A percentile compares a stretch with the other conserved stretches of the same genome.
phyloP scores from a whole-genome alignment of 1,284 basidiomycete genomes.

The Tilletia caries region DNA sequence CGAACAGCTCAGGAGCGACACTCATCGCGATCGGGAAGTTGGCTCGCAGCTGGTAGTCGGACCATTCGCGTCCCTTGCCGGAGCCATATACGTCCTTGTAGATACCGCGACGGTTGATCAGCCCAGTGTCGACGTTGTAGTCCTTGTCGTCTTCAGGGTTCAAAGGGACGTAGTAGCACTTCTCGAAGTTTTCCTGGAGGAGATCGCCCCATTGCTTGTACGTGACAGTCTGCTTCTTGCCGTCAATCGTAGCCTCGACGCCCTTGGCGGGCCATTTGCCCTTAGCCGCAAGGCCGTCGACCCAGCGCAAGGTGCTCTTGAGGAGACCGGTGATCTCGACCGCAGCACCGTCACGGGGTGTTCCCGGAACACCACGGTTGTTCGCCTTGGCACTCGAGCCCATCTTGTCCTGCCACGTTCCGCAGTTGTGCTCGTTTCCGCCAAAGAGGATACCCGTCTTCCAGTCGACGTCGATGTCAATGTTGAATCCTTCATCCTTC shows the following conservation, averaged over 20 bases:
- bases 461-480: slow-evolving; percentile 92
- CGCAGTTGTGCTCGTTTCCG: slow-evolving; percentile 63
- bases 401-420: slow-evolving; percentile 52
- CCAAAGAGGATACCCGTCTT: slow-evolving; percentile 83
- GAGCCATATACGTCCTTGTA: slow-evolving; percentile 90
- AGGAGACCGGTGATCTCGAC: slow-evolving; percentile 90
- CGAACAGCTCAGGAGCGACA: slow-evolving; percentile 92
- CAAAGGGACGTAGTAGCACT: slow-evolving; percentile 81
- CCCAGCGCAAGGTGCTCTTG: slow-evolving; percentile 88
- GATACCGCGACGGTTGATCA: slow-evolving; percentile 87
- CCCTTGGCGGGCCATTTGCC: slow-evolving; percentile 78
- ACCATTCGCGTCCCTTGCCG: slow-evolving; percentile 66
- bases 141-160: slow-evolving; percentile 70
- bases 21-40: slow-evolving; percentile 93
- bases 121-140: slow-evolving; percentile 68
- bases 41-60: slow-evolving; percentile 79
- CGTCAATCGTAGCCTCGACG: slow-evolving; percentile 71
- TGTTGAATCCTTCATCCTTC: slow-evolving; percentile 86
- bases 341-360: slow-evolving; percentile 90
- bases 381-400: slow-evolving; percentile 64
- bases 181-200: slow-evolving; percentile 82
- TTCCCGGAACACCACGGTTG: slow-evolving; percentile 88
- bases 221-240: slow-evolving; percentile 69
- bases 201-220: slow-evolving; percentile 87
- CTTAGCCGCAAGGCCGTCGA: slow-evolving; percentile 65